Base-by-base conservation (phyloP, 768 basidiomycete genomes). In the Amanita polypyramis region DNA sequence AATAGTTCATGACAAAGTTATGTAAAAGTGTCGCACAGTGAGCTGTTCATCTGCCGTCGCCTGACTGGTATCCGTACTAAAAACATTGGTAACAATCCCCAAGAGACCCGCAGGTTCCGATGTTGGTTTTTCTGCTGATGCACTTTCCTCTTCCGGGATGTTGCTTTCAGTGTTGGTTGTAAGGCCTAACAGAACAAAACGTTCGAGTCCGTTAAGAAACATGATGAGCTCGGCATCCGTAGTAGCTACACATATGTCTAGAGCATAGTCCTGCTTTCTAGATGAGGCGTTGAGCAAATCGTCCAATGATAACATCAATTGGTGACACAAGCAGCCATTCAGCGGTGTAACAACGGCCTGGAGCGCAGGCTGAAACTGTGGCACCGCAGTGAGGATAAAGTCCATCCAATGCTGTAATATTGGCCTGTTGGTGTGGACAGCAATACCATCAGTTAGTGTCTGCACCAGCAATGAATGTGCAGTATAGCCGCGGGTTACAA, bases 371-470 rank as follows among this genome's bases (percentile, higher is more conserved):
- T 85, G 84, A 58, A 92, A 88, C 55, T 91, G 88, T 3, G 90
- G 82, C 14, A 94, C 67, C 1, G 91, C 88, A 81, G 89, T 88
- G 46, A 95, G 74, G 51, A 97, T 74, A 61, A 99, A 98, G 60
- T 98, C 95, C 21, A 98, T 72, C 95, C 95, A 98, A 56, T 96
- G 90, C 58, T 96, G 94, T 25, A 95, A 62, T 20, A 95, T 75
- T 1, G 90, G 74, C 23, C 82, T 78, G 64, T 95, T 96, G 25
- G 74, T 64, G 8, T 72, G 66, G 4, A 70, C 61, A 9, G 81
- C 69, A 40, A 98, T 79, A 2, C 89, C 95, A 58, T 95, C 89
- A 14, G 85, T 69, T 17, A 97, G 68, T 0, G 85, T 81, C 55
- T 85, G 86, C 0, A 85, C 73, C 21, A 96, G 64, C 36, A 91